These are phyloP conservation scores for Paragyromitra xinjiangensis DNA, from an alignment of 495 filamentous ascomycete species.

Conservation along the genomic window DNA sequence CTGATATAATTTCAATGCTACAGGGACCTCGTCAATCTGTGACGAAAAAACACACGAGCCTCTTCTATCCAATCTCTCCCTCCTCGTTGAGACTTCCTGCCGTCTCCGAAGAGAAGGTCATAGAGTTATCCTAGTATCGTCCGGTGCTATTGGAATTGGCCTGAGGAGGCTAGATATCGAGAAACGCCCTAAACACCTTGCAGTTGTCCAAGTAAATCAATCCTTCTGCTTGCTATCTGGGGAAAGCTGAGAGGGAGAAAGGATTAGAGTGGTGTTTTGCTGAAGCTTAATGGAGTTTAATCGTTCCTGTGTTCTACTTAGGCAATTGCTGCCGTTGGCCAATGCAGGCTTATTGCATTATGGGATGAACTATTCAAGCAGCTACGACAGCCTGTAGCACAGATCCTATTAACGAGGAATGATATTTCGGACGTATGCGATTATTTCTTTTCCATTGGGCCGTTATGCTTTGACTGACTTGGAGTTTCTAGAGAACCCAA, in stretches of 20 bases:
- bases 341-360: slow-evolving; percentile 92
- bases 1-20: background rate
- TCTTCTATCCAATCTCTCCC: slow-evolving; percentile 84
- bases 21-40: slow-evolving; percentile 97
- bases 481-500: slow-evolving; percentile 74
- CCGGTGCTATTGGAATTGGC: slow-evolving; percentile 93
- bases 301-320: slow-evolving; percentile 56
- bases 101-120: slow-evolving; percentile 88
- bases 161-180: slow-evolving; percentile 87
- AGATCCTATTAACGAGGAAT: slow-evolving; percentile 93
- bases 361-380: slow-evolving; percentile 94
- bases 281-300: slow-evolving; percentile 8
- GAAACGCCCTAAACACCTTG: slow-evolving; percentile 86
- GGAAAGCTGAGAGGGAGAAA: background rate
- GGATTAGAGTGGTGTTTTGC: background rate
- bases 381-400: slow-evolving; percentile 86
- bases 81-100: slow-evolving; percentile 92
- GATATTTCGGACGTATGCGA: slow-evolving; percentile 88
- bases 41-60: slow-evolving; percentile 97
- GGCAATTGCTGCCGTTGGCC: slow-evolving; percentile 94
- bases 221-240: background rate
- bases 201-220: slow-evolving; percentile 74
- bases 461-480: slow-evolving; percentile 22
- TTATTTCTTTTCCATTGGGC: background rate
- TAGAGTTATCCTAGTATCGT: slow-evolving; percentile 92